These are phyloP conservation scores for Clavispora carvajalis DNA, from an alignment of 805 yeast genomes.

Conservation along the genomic window DNA sequence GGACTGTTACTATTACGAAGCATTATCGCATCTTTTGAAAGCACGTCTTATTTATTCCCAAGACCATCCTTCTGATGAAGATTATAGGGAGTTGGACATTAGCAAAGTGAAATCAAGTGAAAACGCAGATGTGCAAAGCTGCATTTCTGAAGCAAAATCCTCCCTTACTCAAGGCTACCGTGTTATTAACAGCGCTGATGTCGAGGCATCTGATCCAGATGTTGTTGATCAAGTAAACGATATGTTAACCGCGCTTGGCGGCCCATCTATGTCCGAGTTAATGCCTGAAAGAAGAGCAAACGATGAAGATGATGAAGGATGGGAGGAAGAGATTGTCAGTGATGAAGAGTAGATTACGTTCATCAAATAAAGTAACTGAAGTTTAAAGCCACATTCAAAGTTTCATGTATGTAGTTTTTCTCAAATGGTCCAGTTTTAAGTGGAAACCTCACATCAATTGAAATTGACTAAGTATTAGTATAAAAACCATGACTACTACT, in stretches of 20 bases:
- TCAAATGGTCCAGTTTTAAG: no score
- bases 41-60: constrained; percentile 23
- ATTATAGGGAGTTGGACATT: constrained; percentile 38
- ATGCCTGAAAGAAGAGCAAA: constrained; percentile 29
- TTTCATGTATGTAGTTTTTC: no score
- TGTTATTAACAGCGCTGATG: constrained; percentile 31
- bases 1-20: constrained; percentile 80
- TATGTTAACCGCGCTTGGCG: constrained; percentile 56
- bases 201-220: constrained; percentile 53
- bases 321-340: constrained; percentile 49
- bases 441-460: no score
- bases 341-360: constrained; percentile 20
- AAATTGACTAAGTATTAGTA: no score
- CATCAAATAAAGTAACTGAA: no score
- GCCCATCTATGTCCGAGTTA: constrained; percentile 44
- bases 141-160: constrained; percentile 35
- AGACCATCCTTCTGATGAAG: constrained; percentile 29
- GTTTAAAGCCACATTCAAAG: no score
- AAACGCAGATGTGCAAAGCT: constrained; percentile 24
- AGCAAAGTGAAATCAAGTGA: constrained; percentile 14
- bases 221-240: constrained; percentile 48
- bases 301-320: constrained; percentile 29
- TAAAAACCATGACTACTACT: no score
- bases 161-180: constrained; percentile 44
- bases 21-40: constrained; percentile 58